A percentile compares a stretch with the other conserved stretches of the same genome.
These are phyloP conservation scores for Hemileccinum impolitum DNA, from an alignment of 768 basidiomycete genomes.

Conservation along the genomic window DNA sequence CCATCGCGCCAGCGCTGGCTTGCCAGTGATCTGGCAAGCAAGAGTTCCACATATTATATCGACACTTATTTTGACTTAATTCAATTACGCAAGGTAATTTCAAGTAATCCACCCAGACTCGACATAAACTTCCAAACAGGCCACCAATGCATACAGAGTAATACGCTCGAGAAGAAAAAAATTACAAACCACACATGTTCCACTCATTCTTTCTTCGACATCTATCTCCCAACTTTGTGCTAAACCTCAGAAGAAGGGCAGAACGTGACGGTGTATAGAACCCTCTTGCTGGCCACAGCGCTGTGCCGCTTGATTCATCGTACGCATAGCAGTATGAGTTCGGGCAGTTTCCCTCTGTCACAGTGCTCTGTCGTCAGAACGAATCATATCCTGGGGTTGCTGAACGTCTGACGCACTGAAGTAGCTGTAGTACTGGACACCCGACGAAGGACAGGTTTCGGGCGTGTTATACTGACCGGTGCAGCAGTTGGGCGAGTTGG, in stretches of 20 bases:
- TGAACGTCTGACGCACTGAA: slow-evolving; percentile 37
- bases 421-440: slow-evolving; percentile 40
- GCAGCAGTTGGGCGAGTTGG: slow-evolving; percentile 64
- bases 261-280: slow-evolving; percentile 46
- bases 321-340: slow-evolving; percentile 52
- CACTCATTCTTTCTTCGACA: no score
- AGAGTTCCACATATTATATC: no score
- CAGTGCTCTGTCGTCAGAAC: not conserved
- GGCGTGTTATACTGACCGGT: slow-evolving; percentile 51
- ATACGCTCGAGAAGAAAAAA: no score
- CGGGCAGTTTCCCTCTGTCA: slow-evolving; percentile 40
- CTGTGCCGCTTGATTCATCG: slow-evolving; percentile 45
- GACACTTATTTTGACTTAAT: no score
- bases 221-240: no score
- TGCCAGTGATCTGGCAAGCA: no score
- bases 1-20: no score
- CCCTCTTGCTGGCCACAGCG: slow-evolving; percentile 35
- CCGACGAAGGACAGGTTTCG: slow-evolving; percentile 52
- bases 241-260: slow-evolving; percentile 33
- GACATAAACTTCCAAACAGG: no score
- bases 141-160: no score
- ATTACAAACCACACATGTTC: no score
- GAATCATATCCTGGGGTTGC: not conserved
- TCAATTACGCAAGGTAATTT: no score
- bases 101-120: no score